phyloP scores from a whole-genome alignment of 495 filamentous ascomycete genomes.

The Penicillium desertorum region DNA sequence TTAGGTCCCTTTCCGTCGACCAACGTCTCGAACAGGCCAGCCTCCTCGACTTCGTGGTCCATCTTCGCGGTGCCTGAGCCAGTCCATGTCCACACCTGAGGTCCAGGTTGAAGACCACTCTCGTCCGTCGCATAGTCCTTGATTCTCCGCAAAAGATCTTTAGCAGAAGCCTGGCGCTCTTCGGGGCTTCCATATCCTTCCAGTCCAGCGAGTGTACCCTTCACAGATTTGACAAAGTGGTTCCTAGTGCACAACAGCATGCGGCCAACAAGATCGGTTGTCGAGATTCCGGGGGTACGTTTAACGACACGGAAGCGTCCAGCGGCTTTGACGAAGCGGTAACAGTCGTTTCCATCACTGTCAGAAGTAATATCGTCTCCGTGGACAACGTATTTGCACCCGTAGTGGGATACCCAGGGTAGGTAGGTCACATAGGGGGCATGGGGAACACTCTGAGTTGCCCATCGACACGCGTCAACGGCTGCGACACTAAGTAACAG shows the following conservation, averaged over 20 bases:
- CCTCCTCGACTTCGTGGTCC: conserved; percentile 48
- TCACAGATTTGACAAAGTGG: conserved; percentile 81
- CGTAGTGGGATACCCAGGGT: conserved; percentile 90
- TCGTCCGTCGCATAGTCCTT: conserved; percentile 83
- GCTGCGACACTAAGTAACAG: conserved; percentile 60
- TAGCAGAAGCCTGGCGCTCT: conserved; percentile 60
- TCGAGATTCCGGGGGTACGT: conserved; percentile 94
- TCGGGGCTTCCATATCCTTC: conserved; percentile 69
- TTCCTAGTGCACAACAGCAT: conserved; percentile 92
- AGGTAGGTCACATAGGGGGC: conserved; percentile 95
- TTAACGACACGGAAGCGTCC: conserved; percentile 91
- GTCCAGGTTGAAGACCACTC: conserved; percentile 65
- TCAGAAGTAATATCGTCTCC: conserved; percentile 89
- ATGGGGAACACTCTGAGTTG: conserved; percentile 73
- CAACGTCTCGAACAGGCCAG: conserved; percentile 59
- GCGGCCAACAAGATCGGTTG: conserved; percentile 92
- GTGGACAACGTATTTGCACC: conserved; percentile 89
- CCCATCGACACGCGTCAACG: conserved; percentile 93
- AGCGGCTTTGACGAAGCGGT: conserved; percentile 91
- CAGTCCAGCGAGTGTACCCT: conserved; percentile 61
- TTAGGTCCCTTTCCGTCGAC: conserved; percentile 65
- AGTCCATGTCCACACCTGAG: conserved; percentile 78
- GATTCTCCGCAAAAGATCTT: conserved; percentile 68
- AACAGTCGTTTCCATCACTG: conserved; percentile 87
- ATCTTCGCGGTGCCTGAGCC: conserved; percentile 55